Evolutionary conservation across 305 asterid genomes (phyloP).

Genomic region (Rubia tinctorum): DNA sequence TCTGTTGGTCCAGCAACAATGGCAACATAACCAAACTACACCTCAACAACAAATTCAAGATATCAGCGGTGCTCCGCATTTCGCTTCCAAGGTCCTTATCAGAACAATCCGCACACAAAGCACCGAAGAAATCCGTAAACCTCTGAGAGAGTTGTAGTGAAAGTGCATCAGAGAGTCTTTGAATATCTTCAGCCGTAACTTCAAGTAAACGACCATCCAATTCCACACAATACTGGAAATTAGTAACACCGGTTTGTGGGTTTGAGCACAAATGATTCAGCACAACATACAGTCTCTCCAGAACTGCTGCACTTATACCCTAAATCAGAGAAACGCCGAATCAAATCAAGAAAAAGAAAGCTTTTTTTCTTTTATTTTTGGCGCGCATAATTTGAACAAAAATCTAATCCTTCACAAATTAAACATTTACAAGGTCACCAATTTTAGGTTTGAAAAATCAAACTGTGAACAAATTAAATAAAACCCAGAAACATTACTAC

Average conservation of each 20-base stretch:
- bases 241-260: conserved; percentile 31
- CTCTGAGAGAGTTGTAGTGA: conserved; percentile 48
- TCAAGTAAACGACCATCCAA: conserved; percentile 29
- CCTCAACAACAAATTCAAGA: conserved; percentile 53
- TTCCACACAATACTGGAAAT: conserved; percentile 27
- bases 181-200: conserved; percentile 34
- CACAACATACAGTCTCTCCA: conserved; percentile 54
- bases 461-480: neutral
- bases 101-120: conserved; percentile 26
- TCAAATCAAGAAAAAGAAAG: neutral
- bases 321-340: conserved; percentile 28
- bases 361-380: neutral
- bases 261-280: conserved; percentile 43
- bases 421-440: neutral
- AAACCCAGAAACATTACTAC: neutral
- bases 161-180: conserved; percentile 43
- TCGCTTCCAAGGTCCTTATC: conserved; percentile 31
- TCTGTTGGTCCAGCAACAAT: conserved; percentile 33
- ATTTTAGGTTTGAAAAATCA: too few species aligned
- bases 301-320: conserved; percentile 45
- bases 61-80: conserved; percentile 34
- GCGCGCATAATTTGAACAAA: neutral
- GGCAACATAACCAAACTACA: conserved; percentile 60
- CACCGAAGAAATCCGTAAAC: conserved; percentile 40
- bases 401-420: neutral